phyloP scores from a whole-genome alignment of 306 rosid species.

The Coriaria nepalensis region DNA sequence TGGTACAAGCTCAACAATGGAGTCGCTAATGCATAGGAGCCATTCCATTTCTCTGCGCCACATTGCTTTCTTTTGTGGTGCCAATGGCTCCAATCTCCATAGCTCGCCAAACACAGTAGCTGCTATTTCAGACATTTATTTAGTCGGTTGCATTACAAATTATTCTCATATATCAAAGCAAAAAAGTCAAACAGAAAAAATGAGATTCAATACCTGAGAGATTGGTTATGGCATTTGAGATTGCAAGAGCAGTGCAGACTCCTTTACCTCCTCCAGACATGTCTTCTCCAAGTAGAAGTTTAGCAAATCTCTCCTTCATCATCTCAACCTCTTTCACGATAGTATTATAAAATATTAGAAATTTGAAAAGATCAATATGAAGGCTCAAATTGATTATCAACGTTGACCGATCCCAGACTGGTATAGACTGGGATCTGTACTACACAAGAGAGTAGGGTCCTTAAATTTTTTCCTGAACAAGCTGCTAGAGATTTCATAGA shows the following conservation, averaged over 20 bases:
- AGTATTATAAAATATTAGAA: neutral
- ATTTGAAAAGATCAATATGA: neutral
- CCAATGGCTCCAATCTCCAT: constrained; percentile 86
- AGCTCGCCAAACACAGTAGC: constrained; percentile 88
- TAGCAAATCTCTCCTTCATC: constrained; percentile 95
- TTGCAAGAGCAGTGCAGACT: constrained; percentile 88
- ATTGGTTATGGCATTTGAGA: constrained; percentile 86
- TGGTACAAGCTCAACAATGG: constrained; percentile 82
- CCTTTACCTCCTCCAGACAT: constrained; percentile 99
- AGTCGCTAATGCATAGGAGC: constrained; percentile 76
- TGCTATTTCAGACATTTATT: constrained; percentile 18
- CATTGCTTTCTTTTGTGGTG: constrained; percentile 66
- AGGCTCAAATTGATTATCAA: neutral
- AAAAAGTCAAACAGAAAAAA: no score
- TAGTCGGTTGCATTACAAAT: no score
- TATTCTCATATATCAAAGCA: no score
- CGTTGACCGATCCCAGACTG: neutral
- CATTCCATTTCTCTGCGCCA: constrained; percentile 92
- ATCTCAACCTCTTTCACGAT: constrained; percentile 56
- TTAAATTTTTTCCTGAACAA: no score
- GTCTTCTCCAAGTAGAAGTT: constrained; percentile 85
- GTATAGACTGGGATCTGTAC: constrained; percentile 1
- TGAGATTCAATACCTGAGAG: constrained; percentile 49
- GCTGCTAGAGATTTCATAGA: no score
- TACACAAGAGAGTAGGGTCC: neutral